These are phyloP conservation scores for Piloderma croceum DNA, from an alignment of 768 basidiomycete species.

Conservation along the genomic window DNA sequence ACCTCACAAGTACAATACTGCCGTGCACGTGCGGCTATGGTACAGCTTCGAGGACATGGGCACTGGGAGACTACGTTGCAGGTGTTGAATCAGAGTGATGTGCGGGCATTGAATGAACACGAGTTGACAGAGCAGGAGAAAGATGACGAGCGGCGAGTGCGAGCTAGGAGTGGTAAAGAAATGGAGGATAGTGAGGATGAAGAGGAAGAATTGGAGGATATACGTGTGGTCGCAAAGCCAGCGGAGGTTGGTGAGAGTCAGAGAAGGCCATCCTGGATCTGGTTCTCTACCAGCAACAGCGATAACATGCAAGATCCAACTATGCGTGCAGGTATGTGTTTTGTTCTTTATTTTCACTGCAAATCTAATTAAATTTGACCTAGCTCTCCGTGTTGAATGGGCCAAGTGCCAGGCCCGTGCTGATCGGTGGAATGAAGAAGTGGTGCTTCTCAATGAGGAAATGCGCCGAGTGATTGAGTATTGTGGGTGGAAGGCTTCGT, in stretches of 20 bases:
- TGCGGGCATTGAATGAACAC: conserved; percentile 7
- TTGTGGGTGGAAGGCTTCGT: conserved; percentile 10
- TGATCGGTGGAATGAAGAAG: conserved; percentile 12
- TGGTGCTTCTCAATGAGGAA: conserved; percentile 12
- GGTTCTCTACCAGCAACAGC: no score
- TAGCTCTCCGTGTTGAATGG: conserved; percentile 15
- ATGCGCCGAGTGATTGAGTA: conserved; percentile 14
- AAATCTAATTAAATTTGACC: no score
- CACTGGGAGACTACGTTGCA: no score
- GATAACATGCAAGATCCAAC: no score
- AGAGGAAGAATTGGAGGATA: no score
- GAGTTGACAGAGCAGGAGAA: conserved; percentile 15
- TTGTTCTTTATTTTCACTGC: no score
- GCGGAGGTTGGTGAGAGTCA: no score
- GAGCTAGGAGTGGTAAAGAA: neutral
- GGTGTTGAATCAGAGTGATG: no score
- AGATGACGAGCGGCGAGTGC: neutral
- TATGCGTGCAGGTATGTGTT: no score
- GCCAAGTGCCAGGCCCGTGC: conserved; percentile 7
- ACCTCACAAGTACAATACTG: conserved; percentile 6
- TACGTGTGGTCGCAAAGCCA: no score
- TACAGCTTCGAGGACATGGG: no score
- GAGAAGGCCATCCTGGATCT: no score
- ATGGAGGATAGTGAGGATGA: neutral
- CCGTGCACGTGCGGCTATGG: neutral